Percentiles rank a stretch among this genome's conserved stretches.
Conservation (phyloP, 176 grass and related monocot genomes). For the Avena eriantha region DNA sequence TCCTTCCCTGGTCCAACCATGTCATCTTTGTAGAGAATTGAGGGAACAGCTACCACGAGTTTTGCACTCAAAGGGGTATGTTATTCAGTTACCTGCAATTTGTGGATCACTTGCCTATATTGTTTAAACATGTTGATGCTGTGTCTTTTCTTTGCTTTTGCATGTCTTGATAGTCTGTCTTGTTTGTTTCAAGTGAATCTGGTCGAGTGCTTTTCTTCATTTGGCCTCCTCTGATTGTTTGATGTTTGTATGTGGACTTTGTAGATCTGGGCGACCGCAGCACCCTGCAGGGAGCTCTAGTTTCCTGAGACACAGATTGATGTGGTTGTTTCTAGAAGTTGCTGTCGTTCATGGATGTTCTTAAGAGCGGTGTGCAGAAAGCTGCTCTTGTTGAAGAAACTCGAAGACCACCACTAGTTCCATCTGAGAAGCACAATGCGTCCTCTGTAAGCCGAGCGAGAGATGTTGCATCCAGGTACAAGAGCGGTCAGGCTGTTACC, state of each 20-base stretch:
- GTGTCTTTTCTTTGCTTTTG: conserved; percentile 1
- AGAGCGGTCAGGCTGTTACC: conserved; percentile 49
- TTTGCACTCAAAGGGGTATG: conserved; percentile 22
- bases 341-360: conserved; percentile 58
- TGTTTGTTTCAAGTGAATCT: conserved; percentile 39
- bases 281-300: conserved; percentile 10
- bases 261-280: conserved; percentile 14
- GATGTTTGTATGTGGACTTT: conserved; percentile 7
- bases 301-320: conserved; percentile 50
- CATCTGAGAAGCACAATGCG: conserved; percentile 87
- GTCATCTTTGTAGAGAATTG: conserved; percentile 40
- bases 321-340: conserved; percentile 58
- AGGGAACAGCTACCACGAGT: conserved; percentile 22
- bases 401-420: conserved; percentile 64
- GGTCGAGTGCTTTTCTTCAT: conserved; percentile 6
- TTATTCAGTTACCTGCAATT: conserved; percentile 30
- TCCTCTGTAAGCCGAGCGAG: conserved; percentile 47
- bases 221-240: conserved; percentile 20
- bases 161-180: neutral
- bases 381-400: conserved; percentile 50
- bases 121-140: conserved; percentile 26
- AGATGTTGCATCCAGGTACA: conserved; percentile 80
- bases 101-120: neutral
- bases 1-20: conserved; percentile 35
- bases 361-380: conserved; percentile 47